Conservation (phyloP, 257 asterid genomes). For the Jaltomata sinuosa region DNA sequence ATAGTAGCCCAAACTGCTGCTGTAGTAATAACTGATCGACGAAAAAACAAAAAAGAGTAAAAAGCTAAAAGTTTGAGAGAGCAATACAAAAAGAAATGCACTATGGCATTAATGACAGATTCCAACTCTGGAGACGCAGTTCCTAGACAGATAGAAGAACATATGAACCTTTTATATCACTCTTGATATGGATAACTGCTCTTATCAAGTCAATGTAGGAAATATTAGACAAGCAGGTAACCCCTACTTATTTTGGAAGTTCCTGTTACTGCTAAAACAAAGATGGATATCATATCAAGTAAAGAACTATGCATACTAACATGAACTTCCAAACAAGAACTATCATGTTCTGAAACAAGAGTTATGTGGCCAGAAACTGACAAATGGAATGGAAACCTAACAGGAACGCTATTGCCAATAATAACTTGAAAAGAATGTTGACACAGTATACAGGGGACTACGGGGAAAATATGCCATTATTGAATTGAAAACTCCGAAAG, state of each 20-base stretch:
- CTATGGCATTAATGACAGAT: neutral
- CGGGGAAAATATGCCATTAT: neutral
- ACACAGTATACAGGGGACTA: neutral
- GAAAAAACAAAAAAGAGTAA: neutral
- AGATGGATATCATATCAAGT: neutral
- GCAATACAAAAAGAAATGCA: neutral
- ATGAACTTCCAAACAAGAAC: neutral
- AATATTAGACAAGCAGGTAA: neutral
- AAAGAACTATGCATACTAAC: neutral
- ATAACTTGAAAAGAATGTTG: neutral
- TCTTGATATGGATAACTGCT: neutral
- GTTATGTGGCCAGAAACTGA: neutral
- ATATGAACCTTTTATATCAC: neutral
- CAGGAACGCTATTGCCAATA: neutral
- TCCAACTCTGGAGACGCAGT: neutral
- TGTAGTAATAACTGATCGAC: slow-evolving; percentile 70
- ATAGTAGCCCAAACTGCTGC: slow-evolving; percentile 81
- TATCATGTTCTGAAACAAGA: neutral
- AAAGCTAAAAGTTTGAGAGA: neutral
- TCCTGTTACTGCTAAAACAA: neutral
- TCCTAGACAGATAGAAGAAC: neutral
- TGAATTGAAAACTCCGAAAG: neutral
- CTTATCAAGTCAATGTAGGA: neutral
- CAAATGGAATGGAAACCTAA: neutral
- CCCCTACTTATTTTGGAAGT: neutral